Percentiles rank a stretch among this genome's conserved stretches.
phyloP scores from a whole-genome alignment of 1,284 basidiomycete genomes.

The Cystobasidiaceae sp. region DNA sequence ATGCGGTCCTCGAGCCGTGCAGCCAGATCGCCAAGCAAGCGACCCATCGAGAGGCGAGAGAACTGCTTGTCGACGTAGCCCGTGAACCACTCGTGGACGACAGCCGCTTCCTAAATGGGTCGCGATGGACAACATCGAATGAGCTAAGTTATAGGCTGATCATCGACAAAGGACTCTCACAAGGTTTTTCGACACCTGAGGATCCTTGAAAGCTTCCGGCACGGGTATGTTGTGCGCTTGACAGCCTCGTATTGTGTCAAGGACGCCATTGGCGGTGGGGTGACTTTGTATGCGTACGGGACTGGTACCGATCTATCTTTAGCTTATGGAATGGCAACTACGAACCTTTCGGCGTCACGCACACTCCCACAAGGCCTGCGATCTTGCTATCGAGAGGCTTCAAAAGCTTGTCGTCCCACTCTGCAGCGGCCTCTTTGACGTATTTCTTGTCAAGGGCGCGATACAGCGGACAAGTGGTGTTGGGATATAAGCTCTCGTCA shows the following conservation, averaged over 20 bases:
- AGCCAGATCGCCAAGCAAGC: constrained; percentile 34
- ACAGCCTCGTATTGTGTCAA: constrained; percentile 38
- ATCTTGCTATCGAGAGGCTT: constrained; percentile 32
- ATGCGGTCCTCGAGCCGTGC: constrained; percentile 27
- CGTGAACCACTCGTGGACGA: constrained; percentile 29
- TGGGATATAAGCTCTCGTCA: constrained; percentile 27
- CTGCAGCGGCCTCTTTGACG: constrained; percentile 27
- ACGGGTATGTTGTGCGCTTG: constrained; percentile 36
- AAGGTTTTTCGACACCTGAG: constrained; percentile 27
- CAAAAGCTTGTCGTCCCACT: constrained; percentile 32
- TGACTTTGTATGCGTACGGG: constrained; percentile 36
- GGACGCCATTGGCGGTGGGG: constrained; percentile 38
- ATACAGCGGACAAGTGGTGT: constrained; percentile 33
- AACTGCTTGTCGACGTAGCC: constrained; percentile 33
- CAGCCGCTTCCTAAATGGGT: not conserved
- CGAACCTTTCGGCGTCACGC: no score
- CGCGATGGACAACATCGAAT: no score
- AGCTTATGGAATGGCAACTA: no score
- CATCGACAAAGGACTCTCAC: no score
- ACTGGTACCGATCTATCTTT: constrained; percentile 16
- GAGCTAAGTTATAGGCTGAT: no score
- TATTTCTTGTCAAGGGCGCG: constrained; percentile 33
- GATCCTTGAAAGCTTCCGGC: constrained; percentile 34
- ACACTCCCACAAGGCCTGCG: constrained; percentile 29
- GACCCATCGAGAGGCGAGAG: constrained; percentile 38